Conservation (phyloP, 2,329 filamentous ascomycete species). For the Pseudopithomyces chartarum region DNA sequence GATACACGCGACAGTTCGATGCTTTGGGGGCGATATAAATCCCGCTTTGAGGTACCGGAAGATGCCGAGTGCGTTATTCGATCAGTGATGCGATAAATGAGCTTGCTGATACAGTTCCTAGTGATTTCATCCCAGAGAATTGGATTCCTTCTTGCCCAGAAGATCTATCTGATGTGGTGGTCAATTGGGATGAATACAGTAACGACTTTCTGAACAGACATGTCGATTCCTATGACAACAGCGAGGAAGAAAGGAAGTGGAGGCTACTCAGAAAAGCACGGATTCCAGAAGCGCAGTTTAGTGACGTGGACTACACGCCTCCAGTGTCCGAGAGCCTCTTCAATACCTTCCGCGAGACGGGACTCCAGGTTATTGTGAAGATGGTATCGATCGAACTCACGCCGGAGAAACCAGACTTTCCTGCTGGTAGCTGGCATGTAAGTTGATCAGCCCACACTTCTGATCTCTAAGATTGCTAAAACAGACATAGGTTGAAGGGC, state of each 20-base stretch:
- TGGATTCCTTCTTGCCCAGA: constrained; percentile 16
- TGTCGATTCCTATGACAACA: neutral
- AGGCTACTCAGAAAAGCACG: constrained; percentile 19
- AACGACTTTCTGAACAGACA: neutral
- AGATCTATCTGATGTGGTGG: constrained; percentile 7
- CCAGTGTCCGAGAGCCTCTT: constrained; percentile 12
- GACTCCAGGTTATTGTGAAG: constrained; percentile 67
- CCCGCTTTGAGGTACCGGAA: constrained; percentile 9
- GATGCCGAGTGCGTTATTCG: constrained; percentile 5
- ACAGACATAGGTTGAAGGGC: constrained; percentile 19
- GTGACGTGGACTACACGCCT: constrained; percentile 22
- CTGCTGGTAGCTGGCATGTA: constrained; percentile 58
- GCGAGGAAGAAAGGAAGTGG: constrained; percentile 21
- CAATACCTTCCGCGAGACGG: constrained; percentile 18
- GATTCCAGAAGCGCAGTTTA: constrained; percentile 13
- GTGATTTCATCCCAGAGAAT: constrained; percentile 13
- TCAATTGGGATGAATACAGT: constrained; percentile 9
- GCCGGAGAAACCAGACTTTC: constrained; percentile 61
- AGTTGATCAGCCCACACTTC: neutral
- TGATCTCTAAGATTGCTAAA: neutral
- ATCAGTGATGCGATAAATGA: neutral
- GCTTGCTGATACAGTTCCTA: neutral
- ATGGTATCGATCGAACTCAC: constrained; percentile 64
- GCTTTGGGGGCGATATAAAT: neutral
- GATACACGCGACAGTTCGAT: neutral